Conservation (phyloP, 2,329 filamentous ascomycete genomes). For the Tolypocladium ovalisporum region DNA sequence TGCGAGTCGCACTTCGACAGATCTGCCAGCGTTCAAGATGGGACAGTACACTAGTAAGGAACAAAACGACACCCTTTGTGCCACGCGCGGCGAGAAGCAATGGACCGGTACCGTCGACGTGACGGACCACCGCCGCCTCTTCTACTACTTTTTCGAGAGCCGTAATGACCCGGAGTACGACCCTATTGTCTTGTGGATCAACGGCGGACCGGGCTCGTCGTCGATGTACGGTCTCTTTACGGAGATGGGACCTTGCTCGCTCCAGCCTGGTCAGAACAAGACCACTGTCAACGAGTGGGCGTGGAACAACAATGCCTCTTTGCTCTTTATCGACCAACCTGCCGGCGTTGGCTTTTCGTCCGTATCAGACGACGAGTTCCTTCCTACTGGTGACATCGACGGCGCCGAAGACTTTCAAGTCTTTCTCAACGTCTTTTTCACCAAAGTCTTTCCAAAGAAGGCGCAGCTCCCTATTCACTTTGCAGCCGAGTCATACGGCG, state of each 20-base stretch:
- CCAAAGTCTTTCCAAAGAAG: conserved; percentile 27
- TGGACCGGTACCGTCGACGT: conserved; percentile 3
- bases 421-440: conserved; percentile 34
- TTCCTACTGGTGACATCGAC: conserved; percentile 18
- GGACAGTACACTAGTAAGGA: neutral
- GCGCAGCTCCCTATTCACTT: conserved; percentile 27
- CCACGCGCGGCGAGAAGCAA: conserved; percentile 1
- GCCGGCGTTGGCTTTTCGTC: conserved; percentile 24
- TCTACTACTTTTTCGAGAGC: conserved; percentile 17
- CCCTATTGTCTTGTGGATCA: conserved; percentile 43
- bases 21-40: neutral
- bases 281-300: conserved; percentile 42
- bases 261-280: conserved; percentile 38
- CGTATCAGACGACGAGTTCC: conserved; percentile 16
- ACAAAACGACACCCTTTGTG: neutral
- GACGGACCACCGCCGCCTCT: conserved; percentile 1
- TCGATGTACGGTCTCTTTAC: conserved; percentile 41
- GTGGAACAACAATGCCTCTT: conserved; percentile 37
- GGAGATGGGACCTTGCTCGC: conserved; percentile 40
- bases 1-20: neutral
- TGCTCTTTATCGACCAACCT: conserved; percentile 21
- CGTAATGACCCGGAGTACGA: conserved; percentile 14
- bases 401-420: conserved; percentile 30
- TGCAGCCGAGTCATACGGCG: conserved; percentile 23
- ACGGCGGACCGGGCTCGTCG: conserved; percentile 45